A percentile compares a stretch with the other conserved stretches of the same genome.
Evolutionary conservation across 805 yeast species (phyloP).

Genomic region (Kluyveromyces dobzhanskii): DNA sequence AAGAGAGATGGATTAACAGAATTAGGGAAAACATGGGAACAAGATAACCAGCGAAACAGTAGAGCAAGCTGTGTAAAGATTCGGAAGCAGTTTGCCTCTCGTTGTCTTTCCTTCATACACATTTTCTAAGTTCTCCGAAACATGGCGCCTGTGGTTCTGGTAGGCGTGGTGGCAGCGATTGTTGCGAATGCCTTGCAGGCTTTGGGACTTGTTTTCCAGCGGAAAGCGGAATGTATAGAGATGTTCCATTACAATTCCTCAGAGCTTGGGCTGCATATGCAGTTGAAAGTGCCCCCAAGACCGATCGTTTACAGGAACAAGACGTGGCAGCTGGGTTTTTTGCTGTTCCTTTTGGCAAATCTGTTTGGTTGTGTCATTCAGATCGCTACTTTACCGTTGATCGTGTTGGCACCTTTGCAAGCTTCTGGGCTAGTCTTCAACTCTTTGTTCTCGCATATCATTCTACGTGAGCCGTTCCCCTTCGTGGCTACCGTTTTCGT

Average conservation of each 20-base stretch:
- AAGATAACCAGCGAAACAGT: too few species aligned
- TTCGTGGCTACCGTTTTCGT: constrained; percentile 59
- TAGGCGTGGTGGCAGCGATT: constrained; percentile 66
- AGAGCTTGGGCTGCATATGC: constrained; percentile 34
- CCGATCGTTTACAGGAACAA: constrained; percentile 26
- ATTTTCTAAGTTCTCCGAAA: too few species aligned
- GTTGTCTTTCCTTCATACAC: too few species aligned
- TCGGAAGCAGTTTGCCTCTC: too few species aligned
- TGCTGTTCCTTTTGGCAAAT: constrained; percentile 63
- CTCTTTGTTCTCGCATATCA: constrained; percentile 57
- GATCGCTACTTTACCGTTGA: constrained; percentile 73
- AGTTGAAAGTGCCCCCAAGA: constrained; percentile 29
- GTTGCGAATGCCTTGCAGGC: constrained; percentile 73
- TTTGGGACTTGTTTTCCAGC: constrained; percentile 71
- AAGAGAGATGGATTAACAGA: too few species aligned
- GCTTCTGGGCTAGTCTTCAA: constrained; percentile 86
- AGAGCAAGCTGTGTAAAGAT: too few species aligned
- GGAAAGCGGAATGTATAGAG: constrained; percentile 34
- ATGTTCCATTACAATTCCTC: not conserved
- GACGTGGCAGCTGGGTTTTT: constrained; percentile 70
- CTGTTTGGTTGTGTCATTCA: constrained; percentile 77
- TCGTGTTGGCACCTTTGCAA: constrained; percentile 73
- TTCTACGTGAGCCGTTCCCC: constrained; percentile 65
- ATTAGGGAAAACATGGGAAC: too few species aligned
- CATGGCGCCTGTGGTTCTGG: constrained; percentile 25